phyloP scores from a whole-genome alignment of 2,329 filamentous ascomycete species.

The Epichloe gansuensis region DNA sequence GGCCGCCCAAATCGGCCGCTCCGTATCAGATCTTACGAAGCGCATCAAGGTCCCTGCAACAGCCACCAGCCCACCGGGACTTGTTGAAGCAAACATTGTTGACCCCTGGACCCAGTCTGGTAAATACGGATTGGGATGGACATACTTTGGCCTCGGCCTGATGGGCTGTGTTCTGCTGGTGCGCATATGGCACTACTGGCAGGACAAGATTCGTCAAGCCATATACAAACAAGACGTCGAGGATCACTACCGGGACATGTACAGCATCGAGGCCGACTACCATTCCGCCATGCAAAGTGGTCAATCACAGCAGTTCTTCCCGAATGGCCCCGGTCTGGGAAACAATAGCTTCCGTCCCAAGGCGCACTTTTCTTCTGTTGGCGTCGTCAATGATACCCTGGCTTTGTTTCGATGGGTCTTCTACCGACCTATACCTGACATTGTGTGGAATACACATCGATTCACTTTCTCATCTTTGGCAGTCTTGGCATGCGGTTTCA shows the following conservation, averaged over 20 bases:
- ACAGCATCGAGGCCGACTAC: constrained; percentile 38
- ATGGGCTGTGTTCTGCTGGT: constrained; percentile 54
- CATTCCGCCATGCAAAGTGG: constrained; percentile 35
- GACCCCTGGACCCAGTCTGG: constrained; percentile 75
- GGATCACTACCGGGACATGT: constrained; percentile 45
- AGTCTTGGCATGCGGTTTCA: constrained; percentile 53
- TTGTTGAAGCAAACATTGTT: constrained; percentile 49
- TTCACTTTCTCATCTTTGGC: constrained; percentile 73
- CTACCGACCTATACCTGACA: constrained; percentile 71
- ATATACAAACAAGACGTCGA: constrained; percentile 75
- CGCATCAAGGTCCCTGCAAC: constrained; percentile 50
- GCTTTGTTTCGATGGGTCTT: constrained; percentile 83
- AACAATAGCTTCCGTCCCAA: constrained; percentile 48
- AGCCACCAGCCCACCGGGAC: constrained; percentile 45
- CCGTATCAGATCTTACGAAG: constrained; percentile 31
- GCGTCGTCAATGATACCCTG: constrained; percentile 62
- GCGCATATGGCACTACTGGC: constrained; percentile 79
- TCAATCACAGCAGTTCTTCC: constrained; percentile 60
- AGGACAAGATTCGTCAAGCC: constrained; percentile 83
- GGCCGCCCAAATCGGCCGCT: constrained; percentile 21
- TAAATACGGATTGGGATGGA: constrained; percentile 80
- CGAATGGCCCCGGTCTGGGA: constrained; percentile 45
- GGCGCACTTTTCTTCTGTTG: constrained; percentile 64
- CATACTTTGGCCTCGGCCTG: constrained; percentile 72
- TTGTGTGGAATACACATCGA: constrained; percentile 54